Percentiles rank a stretch among this genome's conserved stretches.
These are phyloP conservation scores for Allantophomopsis lycopodina DNA, from an alignment of 2,329 filamentous ascomycete species.

Conservation along the genomic window DNA sequence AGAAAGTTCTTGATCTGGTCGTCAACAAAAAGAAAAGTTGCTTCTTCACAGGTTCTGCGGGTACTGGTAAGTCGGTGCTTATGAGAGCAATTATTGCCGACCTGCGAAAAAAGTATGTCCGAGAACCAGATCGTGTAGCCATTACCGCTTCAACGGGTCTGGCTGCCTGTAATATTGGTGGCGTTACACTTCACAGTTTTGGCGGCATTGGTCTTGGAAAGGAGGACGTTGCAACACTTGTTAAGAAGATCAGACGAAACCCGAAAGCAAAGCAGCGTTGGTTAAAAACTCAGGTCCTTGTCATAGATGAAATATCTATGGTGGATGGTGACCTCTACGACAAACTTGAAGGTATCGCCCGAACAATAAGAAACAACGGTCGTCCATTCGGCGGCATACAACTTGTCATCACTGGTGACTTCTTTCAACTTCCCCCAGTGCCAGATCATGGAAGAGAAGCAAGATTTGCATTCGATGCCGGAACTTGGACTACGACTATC, in stretches of 20 bases:
- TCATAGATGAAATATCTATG: conserved; percentile 97
- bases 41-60: conserved; percentile 95
- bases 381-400: conserved; percentile 93
- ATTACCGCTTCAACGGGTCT: conserved; percentile 93
- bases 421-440: conserved; percentile 93
- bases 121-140: conserved; percentile 73
- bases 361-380: conserved; percentile 77
- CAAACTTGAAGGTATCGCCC: conserved; percentile 81
- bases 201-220: conserved; percentile 91
- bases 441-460: conserved; percentile 58
- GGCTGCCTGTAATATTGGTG: conserved; percentile 92
- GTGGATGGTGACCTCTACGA: conserved; percentile 95
- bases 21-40: conserved; percentile 72
- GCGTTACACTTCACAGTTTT: conserved; percentile 92
- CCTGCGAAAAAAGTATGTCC: conserved; percentile 60
- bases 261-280: conserved; percentile 79
- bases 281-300: conserved; percentile 73
- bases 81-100: conserved; percentile 83
- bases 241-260: conserved; percentile 86
- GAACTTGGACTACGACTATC: conserved; percentile 83
- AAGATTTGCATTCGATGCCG: conserved; percentile 88
- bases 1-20: conserved; percentile 71
- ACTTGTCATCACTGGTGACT: conserved; percentile 88
- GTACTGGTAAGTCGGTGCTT: conserved; percentile 92
- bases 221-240: conserved; percentile 63